Percentiles rank a stretch among this genome's conserved stretches.
Conservation (phyloP, 2,329 filamentous ascomycete species). For the Bimuria novae-zelandiae region DNA sequence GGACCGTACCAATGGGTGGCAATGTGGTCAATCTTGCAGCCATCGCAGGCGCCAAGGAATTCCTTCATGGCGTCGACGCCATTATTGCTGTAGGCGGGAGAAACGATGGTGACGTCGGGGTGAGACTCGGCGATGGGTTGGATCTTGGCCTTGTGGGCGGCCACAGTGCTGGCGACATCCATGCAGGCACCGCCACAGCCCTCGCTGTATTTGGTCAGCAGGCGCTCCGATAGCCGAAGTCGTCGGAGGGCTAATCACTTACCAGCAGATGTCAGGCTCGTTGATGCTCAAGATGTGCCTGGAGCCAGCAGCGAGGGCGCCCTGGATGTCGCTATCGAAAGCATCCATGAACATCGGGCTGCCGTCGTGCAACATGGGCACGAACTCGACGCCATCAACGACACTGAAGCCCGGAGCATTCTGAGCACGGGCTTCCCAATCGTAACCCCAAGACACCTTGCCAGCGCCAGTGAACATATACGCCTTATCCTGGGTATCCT, state of each 20-base stretch:
- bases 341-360: slow-evolving; percentile 30
- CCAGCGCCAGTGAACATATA: slow-evolving; percentile 22
- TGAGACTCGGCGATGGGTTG: slow-evolving; percentile 29
- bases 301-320: slow-evolving; percentile 33
- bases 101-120: slow-evolving; percentile 36
- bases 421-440: slow-evolving; percentile 59
- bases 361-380: slow-evolving; percentile 58
- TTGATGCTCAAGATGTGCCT: slow-evolving; percentile 44
- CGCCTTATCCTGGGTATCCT: slow-evolving; percentile 25
- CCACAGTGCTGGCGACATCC: slow-evolving; percentile 26
- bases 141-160: slow-evolving; percentile 30
- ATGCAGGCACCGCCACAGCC: slow-evolving; percentile 33
- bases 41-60: slow-evolving; percentile 32
- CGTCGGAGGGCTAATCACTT: slow-evolving; percentile 15
- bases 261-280: slow-evolving; percentile 44
- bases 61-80: slow-evolving; percentile 24
- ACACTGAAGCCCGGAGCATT: slow-evolving; percentile 41
- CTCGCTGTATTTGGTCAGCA: slow-evolving; percentile 14
- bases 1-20: slow-evolving; percentile 45
- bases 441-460: slow-evolving; percentile 66
- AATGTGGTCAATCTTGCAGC: slow-evolving; percentile 43
- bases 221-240: not conserved
- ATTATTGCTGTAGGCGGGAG: slow-evolving; percentile 44
- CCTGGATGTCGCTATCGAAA: slow-evolving; percentile 35
- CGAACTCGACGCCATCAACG: slow-evolving; percentile 56